Base-by-base conservation (phyloP, 257 asterid species). In the Echites panduratus region DNA sequence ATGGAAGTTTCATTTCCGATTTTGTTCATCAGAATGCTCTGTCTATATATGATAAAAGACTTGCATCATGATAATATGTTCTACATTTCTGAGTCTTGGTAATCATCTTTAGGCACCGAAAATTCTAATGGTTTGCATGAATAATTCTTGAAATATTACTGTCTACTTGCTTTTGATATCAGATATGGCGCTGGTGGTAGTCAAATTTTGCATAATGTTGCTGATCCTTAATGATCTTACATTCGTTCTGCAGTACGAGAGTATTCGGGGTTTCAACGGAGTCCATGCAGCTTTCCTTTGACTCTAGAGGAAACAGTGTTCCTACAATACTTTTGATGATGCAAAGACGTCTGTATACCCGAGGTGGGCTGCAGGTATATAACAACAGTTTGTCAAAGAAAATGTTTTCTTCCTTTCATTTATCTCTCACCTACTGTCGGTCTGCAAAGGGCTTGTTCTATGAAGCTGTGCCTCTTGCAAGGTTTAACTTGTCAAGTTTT, bases 211-310 rank as follows among this genome's bases (percentile, higher is more conserved):
- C 59, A 16, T 29, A 8, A 14, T 38, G 24, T 14, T 47, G 40
- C 6, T 69, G 56, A 67, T 67, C n/a, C 19, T 66, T n/a, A 40
- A 22, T 66, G 41, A n/a, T 43, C 20, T 64, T 61, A 54, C 56
- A 41, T 49, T 69, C 71, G 11, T 59, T 73, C 9, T 78, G 48
- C 69, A 91, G 96, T 76, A 83, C 96, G 27, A 83, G 93, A 73
- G 97, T 87, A 14, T 91, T 91, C 74, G 97, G 97, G 44, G 97
- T 91, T 76, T 91, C 97, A 43, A 89, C 92, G 2, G 95, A 91
- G 73, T 91, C 96, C 2, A 91, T 91, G 97, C 97, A 91, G 86
- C 95, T 91, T 48, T 91, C 96, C 13, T 85, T 83, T 73, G 97
- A 91, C 74, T 75, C 89, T 32, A 76, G 97, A 76, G 97, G 96